Evolutionary conservation across 768 basidiomycete species (phyloP).

Genomic region (Pleurotus tuber-regium): DNA sequence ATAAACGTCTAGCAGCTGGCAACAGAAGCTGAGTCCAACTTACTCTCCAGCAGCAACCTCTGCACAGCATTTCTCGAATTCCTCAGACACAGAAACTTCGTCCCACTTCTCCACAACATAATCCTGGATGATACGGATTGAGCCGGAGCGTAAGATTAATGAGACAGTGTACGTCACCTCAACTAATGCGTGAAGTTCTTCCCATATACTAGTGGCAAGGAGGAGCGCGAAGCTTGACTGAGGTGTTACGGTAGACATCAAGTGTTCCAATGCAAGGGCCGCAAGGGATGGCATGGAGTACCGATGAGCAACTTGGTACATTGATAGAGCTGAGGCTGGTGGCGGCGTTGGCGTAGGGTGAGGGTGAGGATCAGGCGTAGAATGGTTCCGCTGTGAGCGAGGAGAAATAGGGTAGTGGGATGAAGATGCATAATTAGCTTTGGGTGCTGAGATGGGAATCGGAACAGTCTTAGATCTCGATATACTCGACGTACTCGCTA

Average conservation of each 20-base stretch:
- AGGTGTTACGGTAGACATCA: conserved; percentile 66
- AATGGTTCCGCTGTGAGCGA: conserved; percentile 38
- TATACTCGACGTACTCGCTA: conserved; percentile 22
- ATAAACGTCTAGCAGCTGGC: conserved; percentile 7
- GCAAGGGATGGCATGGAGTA: conserved; percentile 68
- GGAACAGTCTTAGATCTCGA: conserved; percentile 39
- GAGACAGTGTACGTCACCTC: conserved; percentile 41
- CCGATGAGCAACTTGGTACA: conserved; percentile 77
- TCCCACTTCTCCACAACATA: conserved; percentile 79
- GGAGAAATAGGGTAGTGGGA: conserved; percentile 49
- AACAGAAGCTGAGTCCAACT: conserved; percentile 22
- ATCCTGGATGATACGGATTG: conserved; percentile 39
- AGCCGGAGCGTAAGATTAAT: not conserved
- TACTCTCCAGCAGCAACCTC: conserved; percentile 76
- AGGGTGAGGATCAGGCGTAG: conserved; percentile 61
- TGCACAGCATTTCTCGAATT: conserved; percentile 68
- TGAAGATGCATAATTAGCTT: conserved; percentile 30
- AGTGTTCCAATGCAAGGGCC: conserved; percentile 68
- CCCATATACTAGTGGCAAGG: conserved; percentile 67
- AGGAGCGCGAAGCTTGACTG: conserved; percentile 65
- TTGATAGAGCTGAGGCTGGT: conserved; percentile 69
- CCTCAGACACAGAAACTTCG: conserved; percentile 57
- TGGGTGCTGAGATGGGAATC: conserved; percentile 32
- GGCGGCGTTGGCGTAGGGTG: conserved; percentile 63
- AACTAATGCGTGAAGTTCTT: conserved; percentile 57